A percentile compares a stretch with the other conserved stretches of the same genome.
Conservation (phyloP, 106 monocot genomes). For the Apostasia ramifera region DNA sequence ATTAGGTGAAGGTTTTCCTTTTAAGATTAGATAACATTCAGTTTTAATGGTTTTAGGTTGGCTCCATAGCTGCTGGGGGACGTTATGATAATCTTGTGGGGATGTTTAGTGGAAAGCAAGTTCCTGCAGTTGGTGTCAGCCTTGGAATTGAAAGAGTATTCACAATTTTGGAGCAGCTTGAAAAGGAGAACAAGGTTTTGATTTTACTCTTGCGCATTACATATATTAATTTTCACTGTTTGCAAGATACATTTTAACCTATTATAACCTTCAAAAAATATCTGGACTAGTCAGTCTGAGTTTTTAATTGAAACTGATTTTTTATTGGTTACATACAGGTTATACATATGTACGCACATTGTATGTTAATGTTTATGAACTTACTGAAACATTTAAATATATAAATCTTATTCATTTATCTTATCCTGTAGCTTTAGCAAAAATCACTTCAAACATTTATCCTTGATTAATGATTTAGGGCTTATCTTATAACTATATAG, state of each 20-base stretch:
- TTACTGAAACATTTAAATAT: too few species aligned
- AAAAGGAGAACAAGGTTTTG: slow-evolving; percentile 56
- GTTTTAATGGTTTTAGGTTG: slow-evolving; percentile 45
- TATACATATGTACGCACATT: neutral
- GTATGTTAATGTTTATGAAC: neutral
- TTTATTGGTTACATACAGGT: neutral
- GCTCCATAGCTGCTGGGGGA: slow-evolving; percentile 96
- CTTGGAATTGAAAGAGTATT: slow-evolving; percentile 97
- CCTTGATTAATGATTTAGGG: too few species aligned
- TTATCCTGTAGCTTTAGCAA: too few species aligned
- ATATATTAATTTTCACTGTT: too few species aligned
- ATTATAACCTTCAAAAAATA: too few species aligned
- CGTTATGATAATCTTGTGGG: slow-evolving; percentile 97
- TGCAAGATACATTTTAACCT: too few species aligned
- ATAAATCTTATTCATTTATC: too few species aligned
- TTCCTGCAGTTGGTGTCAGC: slow-evolving; percentile 94
- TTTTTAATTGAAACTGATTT: neutral
- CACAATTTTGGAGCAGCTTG: slow-evolving; percentile 80
- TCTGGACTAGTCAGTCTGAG: neutral
- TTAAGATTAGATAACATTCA: neutral
- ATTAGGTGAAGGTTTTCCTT: neutral
- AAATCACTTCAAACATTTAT: too few species aligned
- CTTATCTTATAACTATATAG: too few species aligned
- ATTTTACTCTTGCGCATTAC: neutral
- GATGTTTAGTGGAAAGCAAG: slow-evolving; percentile 97